These are phyloP conservation scores for Penicillium subrubescens DNA, from an alignment of 495 filamentous ascomycete genomes.

Conservation along the genomic window DNA sequence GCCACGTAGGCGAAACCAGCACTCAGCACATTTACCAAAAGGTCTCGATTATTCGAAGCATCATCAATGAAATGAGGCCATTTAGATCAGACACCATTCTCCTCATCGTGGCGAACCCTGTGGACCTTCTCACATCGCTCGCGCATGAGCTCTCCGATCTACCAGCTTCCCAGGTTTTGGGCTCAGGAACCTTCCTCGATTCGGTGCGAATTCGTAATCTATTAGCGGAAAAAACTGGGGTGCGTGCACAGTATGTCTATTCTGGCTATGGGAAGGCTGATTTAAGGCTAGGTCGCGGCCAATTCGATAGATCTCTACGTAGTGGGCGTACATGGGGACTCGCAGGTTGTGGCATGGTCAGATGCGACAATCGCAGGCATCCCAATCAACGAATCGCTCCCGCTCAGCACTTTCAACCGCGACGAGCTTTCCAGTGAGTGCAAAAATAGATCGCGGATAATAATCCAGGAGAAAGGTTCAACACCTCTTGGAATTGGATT, in stretches of 20 bases:
- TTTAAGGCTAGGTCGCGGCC: slow-evolving; percentile 11
- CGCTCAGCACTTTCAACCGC: not conserved
- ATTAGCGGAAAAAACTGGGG: slow-evolving; percentile 2
- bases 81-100: slow-evolving; percentile 40
- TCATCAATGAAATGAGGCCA: slow-evolving; percentile 40
- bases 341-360: slow-evolving; percentile 28
- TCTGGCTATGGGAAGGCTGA: not conserved
- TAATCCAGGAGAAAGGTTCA: not conserved
- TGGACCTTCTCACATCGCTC: slow-evolving; percentile 49
- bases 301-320: slow-evolving; percentile 43
- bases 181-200: slow-evolving; percentile 4
- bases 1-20: slow-evolving; percentile 39
- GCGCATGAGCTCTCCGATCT: slow-evolving; percentile 38
- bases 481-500: slow-evolving; percentile 3
- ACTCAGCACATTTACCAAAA: slow-evolving; percentile 45
- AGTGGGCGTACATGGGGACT: slow-evolving; percentile 47
- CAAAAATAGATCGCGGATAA: not conserved
- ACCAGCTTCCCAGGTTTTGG: not conserved
- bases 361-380: not conserved
- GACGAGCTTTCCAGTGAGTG: not conserved
- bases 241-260: not conserved
- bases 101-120: slow-evolving; percentile 49
- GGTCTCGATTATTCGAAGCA: slow-evolving; percentile 36
- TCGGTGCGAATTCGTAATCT: not conserved
- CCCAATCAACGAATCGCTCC: not conserved